Evolutionary conservation across 2,329 filamentous ascomycete genomes (phyloP).

Genomic region (Emergomyces orientalis): DNA sequence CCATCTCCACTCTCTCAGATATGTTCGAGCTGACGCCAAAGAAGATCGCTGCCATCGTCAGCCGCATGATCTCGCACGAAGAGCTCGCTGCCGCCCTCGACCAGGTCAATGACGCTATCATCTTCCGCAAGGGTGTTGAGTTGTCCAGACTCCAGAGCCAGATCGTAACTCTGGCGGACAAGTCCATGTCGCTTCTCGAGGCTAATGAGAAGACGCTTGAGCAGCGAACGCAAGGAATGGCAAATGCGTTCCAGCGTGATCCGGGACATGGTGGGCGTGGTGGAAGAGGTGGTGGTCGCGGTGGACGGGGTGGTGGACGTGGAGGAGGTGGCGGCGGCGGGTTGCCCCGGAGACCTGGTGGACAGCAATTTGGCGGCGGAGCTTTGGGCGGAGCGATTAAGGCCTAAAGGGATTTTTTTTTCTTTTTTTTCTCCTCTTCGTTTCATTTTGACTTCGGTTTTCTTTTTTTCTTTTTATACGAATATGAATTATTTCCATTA

Average conservation of each 20-base stretch:
- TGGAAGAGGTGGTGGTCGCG: constrained; percentile 52
- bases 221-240: constrained; percentile 90
- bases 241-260: constrained; percentile 91
- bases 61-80: constrained; percentile 99
- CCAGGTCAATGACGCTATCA: constrained; percentile 93
- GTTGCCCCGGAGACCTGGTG: constrained; percentile 38
- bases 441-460: constrained; percentile 12
- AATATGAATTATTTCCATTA: constrained; percentile 13
- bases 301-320: constrained; percentile 35
- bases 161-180: constrained; percentile 87
- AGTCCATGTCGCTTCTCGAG: constrained; percentile 92
- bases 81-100: constrained; percentile 92
- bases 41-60: constrained; percentile 91
- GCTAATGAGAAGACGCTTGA: constrained; percentile 95
- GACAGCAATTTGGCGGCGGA: constrained; percentile 43
- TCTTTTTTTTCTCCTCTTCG: constrained; percentile 6
- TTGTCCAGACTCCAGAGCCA: constrained; percentile 91
- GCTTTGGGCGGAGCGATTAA: constrained; percentile 44
- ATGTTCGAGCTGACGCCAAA: constrained; percentile 93
- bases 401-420: constrained; percentile 32
- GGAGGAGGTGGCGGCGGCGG: constrained; percentile 33
- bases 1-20: constrained; percentile 68
- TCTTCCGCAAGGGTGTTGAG: constrained; percentile 99
- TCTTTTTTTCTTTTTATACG: constrained; percentile 15
- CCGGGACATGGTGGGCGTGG: constrained; percentile 63